phyloP scores from a whole-genome alignment of 257 asterid genomes.

The Solanum pimpinellifolium region DNA sequence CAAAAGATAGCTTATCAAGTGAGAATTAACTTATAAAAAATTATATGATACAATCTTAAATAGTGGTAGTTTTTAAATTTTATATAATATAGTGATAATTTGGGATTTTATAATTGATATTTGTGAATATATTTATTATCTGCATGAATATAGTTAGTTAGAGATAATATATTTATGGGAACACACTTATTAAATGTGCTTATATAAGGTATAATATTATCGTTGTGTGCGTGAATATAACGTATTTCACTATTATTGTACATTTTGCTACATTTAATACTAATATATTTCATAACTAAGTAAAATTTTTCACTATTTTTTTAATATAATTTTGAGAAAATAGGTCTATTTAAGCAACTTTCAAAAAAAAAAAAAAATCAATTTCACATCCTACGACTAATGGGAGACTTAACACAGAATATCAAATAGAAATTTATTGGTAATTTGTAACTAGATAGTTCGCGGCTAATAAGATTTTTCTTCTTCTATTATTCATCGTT shows the following conservation, averaged over 20 bases:
- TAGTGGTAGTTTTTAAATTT: too few relatives aligned
- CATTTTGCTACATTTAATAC: too few relatives aligned
- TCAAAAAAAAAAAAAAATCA: neutral
- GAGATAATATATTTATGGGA: too few relatives aligned
- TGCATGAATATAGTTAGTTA: fast-evolving
- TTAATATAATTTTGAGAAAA: too few relatives aligned
- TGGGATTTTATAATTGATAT: too few relatives aligned
- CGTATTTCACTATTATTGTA: neutral
- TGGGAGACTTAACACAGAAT: neutral
- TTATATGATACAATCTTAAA: too few relatives aligned
- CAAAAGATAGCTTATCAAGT: neutral
- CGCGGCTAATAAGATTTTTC: neutral
- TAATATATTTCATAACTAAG: too few relatives aligned
- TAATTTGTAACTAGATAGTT: neutral
- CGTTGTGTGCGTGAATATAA: too few relatives aligned
- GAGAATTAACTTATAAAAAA: neutral
- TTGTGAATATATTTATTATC: neutral
- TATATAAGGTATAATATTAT: neutral
- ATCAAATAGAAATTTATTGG: neutral
- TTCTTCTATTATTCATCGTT: neutral
- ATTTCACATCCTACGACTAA: neutral
- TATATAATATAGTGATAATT: too few relatives aligned
- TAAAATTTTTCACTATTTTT: too few relatives aligned
- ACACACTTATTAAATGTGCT: neutral
- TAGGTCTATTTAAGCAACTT: neutral